These are phyloP conservation scores for Colletotrichum higginsianum DNA, from an alignment of 2,329 filamentous ascomycete genomes.

Conservation along the genomic window DNA sequence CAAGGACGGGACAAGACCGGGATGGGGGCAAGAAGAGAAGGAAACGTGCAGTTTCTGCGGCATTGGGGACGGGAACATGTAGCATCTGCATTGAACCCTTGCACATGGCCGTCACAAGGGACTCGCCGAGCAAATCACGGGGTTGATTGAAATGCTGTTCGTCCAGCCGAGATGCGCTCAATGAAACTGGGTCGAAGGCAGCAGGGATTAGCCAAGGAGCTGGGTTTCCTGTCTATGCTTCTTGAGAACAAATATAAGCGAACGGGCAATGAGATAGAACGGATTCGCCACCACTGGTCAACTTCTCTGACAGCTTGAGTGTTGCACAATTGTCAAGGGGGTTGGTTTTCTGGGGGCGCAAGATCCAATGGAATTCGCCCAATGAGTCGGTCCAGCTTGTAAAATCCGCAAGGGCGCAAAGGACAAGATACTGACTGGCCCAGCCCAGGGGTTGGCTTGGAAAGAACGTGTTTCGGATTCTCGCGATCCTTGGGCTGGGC, in stretches of 20 bases:
- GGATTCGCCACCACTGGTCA: conserved; percentile 28
- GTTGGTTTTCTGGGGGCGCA: not conserved
- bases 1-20: not conserved
- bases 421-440: not conserved
- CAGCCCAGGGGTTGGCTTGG: conserved; percentile 19
- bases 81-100: conserved; percentile 31
- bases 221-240: not conserved
- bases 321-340: conserved; percentile 32
- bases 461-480: conserved; percentile 33
- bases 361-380: conserved; percentile 20
- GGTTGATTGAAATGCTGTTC: not conserved
- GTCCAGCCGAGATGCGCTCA: not conserved
- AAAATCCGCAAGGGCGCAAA: not conserved
- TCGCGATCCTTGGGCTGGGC: not conserved
- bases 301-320: conserved; percentile 39
- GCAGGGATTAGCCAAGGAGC: not conserved
- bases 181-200: not conserved
- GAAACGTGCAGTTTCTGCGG: conserved; percentile 31
- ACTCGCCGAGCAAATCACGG: not conserved
- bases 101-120: conserved; percentile 4
- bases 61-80: conserved; percentile 15
- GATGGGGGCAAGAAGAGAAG: conserved; percentile 12
- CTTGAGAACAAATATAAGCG: not conserved
- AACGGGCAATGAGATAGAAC: not conserved
- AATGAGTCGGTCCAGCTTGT: not conserved